Conservation (phyloP, 495 filamentous ascomycete genomes). For the Penicillium soppii region DNA sequence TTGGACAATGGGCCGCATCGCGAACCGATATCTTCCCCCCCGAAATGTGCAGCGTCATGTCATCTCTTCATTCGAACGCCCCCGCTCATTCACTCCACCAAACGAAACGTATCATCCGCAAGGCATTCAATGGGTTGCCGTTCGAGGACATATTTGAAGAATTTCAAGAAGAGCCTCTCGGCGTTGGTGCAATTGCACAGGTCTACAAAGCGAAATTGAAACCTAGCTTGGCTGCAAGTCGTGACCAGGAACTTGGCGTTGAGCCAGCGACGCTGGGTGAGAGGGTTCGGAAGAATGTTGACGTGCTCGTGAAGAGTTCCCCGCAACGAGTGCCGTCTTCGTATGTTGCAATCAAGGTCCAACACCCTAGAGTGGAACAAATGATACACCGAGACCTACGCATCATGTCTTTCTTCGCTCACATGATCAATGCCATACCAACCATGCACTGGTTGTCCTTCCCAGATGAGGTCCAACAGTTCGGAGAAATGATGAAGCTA, state of each 20-base stretch:
- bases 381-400: constrained; percentile 82
- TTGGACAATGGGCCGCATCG: constrained; percentile 99
- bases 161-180: constrained; percentile 86
- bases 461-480: constrained; percentile 90
- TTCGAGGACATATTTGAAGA: constrained; percentile 97
- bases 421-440: constrained; percentile 79
- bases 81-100: constrained; percentile 82
- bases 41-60: constrained; percentile 91
- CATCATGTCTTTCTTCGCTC: constrained; percentile 94
- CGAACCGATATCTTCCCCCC: constrained; percentile 96
- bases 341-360: constrained; percentile 95
- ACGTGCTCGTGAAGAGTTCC: constrained; percentile 78
- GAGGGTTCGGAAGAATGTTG: constrained; percentile 77
- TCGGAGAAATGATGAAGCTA: constrained; percentile 97
- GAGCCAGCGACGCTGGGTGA: constrained; percentile 56
- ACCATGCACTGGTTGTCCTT: constrained; percentile 98
- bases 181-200: constrained; percentile 96
- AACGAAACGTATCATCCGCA: constrained; percentile 74
- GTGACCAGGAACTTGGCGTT: constrained; percentile 53
- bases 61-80: constrained; percentile 89
- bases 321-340: constrained; percentile 84
- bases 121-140: constrained; percentile 73
- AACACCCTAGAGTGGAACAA: constrained; percentile 88
- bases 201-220: constrained; percentile 96
- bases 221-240: constrained; percentile 65